Base-by-base conservation (phyloP, 2,329 filamentous ascomycete species). In the Fusarium brachygibbosum region DNA sequence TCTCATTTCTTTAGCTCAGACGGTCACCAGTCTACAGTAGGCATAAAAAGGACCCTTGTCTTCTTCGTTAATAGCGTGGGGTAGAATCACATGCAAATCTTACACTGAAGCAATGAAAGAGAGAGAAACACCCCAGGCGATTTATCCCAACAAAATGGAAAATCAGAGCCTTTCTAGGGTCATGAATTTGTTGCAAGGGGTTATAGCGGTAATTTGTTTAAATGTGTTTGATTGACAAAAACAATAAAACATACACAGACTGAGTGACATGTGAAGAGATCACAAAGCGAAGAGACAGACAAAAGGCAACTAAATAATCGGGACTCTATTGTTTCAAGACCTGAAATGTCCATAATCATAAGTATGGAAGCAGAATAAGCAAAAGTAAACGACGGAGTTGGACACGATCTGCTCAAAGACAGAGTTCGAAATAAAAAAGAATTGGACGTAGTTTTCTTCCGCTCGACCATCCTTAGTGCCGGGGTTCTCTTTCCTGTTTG, bases 21-120 rank as follows among this genome's bases (percentile, higher is more conserved):
- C 32, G 32, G 58, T 56, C 17, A 25, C 23, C 23, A 25, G 23
- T 19, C 52, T 48, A 35, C 41, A 42, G 40, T 42, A 42, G 14
- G 19, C 55, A 67, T 48, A 31, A 58, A 42, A 66, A 51, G 25
- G 25, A 34, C 45, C 64, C 68, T 56, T 28, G 58, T 56, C 60
- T 17, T 56, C 60, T 17, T 58, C 21, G 55, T 45, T 6, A 52
- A 46, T 29, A 48, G 64, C 55, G 64, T 70, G 67, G 67, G 67
- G 67, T 50, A 68, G 49, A 29, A 68, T 70, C 67, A 70, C 67
- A 70, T 70, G 67, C 34, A 58, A 70, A 70, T 57, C 29, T 56
- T 38, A 46, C 23, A 46, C 4, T 31, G n/a, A 40, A 54, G 17
- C 9, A 34, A 37, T n/a, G 41, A 45, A 31, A 11, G 10, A 55